Percentiles rank a stretch among this genome's conserved stretches.
These are phyloP conservation scores for Haplosporangium sp. DNA, from an alignment of 371 early-diverging fungal species.

Conservation along the genomic window DNA sequence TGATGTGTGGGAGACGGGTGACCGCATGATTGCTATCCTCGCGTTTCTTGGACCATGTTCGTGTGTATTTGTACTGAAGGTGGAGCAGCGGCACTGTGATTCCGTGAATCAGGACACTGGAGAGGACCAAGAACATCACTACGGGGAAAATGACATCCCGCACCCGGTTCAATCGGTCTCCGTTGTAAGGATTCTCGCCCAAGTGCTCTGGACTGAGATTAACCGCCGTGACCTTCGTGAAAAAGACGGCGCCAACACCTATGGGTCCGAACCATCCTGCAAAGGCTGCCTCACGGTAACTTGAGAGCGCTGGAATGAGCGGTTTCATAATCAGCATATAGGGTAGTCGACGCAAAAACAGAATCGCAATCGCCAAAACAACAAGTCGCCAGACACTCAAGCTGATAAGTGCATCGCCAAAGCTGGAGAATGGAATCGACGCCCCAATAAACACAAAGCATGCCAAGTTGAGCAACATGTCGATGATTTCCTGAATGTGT, in stretches of 20 bases:
- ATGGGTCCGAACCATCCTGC: conserved; percentile 98
- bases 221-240: conserved; percentile 70
- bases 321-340: conserved; percentile 73
- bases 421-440: conserved; percentile 83
- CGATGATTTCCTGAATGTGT: conserved; percentile 92
- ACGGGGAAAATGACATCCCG: conserved; percentile 66
- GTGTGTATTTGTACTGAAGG: conserved; percentile 59
- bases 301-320: conserved; percentile 79
- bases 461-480: conserved; percentile 87
- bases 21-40: conserved; percentile 54
- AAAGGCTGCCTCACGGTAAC: conserved; percentile 86
- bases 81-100: conserved; percentile 82
- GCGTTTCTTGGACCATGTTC: conserved; percentile 55
- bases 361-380: conserved; percentile 74
- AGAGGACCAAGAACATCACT: conserved; percentile 78
- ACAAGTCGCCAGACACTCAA: conserved; percentile 77
- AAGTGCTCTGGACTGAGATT: conserved; percentile 53
- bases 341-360: conserved; percentile 89
- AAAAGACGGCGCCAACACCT: conserved; percentile 93
- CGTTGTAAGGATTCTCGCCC: conserved; percentile 35
- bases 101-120: conserved; percentile 85
- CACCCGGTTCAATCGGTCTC: conserved; percentile 42
- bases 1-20: conserved; percentile 53
- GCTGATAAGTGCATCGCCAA: conserved; percentile 63
- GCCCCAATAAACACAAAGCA: conserved; percentile 96